phyloP scores from a whole-genome alignment of 1,284 basidiomycete genomes.

The Cutaneotrichosporon mucoides region DNA sequence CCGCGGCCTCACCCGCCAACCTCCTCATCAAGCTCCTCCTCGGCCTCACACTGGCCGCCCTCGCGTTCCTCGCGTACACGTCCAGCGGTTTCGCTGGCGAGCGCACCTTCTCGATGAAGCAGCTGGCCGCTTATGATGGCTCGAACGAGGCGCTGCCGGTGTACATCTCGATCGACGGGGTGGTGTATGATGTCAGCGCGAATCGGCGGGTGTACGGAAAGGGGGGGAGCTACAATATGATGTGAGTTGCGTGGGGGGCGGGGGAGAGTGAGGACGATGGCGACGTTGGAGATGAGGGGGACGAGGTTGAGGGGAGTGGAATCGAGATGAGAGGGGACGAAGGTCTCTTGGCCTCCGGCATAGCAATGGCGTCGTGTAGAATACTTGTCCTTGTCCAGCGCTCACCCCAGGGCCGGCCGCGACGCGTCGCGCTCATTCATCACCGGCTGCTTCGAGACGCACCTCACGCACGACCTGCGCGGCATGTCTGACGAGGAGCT shows the following conservation, averaged over 20 bases:
- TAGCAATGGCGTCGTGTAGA: too few species aligned
- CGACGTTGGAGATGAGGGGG: too few species aligned
- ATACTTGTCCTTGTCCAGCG: background rate
- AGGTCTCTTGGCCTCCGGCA: background rate
- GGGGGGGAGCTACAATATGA: constrained; percentile 52
- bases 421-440: constrained; percentile 86
- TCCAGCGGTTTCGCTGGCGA: background rate
- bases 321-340: too few species aligned
- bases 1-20: background rate
- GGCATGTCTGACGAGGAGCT: constrained; percentile 70
- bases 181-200: constrained; percentile 51
- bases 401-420: constrained; percentile 59
- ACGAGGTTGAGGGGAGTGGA: too few species aligned
- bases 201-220: constrained; percentile 50
- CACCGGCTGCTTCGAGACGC: constrained; percentile 83
- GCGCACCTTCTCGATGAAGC: constrained; percentile 17
- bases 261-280: too few species aligned
- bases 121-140: constrained; percentile 73
- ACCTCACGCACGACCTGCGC: constrained; percentile 83
- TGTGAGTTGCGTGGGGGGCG: constrained; percentile 1
- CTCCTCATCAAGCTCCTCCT: background rate
- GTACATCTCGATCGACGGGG: constrained; percentile 85
- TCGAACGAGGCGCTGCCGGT: constrained; percentile 63
- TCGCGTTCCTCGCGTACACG: background rate
- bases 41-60: background rate